These are phyloP conservation scores for Penicillium macrosclerotiorum DNA, from an alignment of 495 filamentous ascomycete genomes.

Conservation along the genomic window DNA sequence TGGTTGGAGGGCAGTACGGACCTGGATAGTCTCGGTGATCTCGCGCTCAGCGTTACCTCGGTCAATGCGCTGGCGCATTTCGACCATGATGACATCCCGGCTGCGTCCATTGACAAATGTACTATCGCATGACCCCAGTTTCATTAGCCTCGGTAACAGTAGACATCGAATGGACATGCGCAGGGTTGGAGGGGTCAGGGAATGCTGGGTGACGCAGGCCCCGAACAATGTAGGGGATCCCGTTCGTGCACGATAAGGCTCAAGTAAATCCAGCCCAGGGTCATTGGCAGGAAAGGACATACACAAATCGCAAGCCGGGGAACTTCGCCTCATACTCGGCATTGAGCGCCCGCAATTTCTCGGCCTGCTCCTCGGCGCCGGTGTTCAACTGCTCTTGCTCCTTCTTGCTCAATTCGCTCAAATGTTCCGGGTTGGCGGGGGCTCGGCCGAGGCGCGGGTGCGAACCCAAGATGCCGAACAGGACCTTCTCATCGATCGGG, in stretches of 20 bases:
- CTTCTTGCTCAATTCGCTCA: slow-evolving; percentile 66
- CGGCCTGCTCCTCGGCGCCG: slow-evolving; percentile 53
- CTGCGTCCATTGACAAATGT: slow-evolving; percentile 86
- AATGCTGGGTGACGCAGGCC: no score
- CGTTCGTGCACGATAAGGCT: no score
- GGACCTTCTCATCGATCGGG: slow-evolving; percentile 49
- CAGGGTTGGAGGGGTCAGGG: not conserved
- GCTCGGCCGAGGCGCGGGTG: slow-evolving; percentile 82
- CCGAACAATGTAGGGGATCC: no score
- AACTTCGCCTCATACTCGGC: slow-evolving; percentile 77
- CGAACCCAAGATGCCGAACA: slow-evolving; percentile 73
- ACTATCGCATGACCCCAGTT: no score
- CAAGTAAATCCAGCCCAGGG: no score
- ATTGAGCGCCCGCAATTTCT: slow-evolving; percentile 57
- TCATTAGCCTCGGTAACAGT: no score
- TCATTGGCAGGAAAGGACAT: slow-evolving; percentile 41
- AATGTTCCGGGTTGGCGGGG: slow-evolving; percentile 56
- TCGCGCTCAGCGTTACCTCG: slow-evolving; percentile 65
- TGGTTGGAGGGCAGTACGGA: no score
- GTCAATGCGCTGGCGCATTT: slow-evolving; percentile 78
- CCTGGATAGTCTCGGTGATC: slow-evolving; percentile 73
- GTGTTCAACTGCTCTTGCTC: slow-evolving; percentile 77
- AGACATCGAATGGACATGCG: slow-evolving; percentile 5
- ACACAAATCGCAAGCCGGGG: slow-evolving; percentile 85
- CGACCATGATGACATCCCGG: slow-evolving; percentile 71